Evolutionary conservation across 2,329 filamentous ascomycete species (phyloP), one percentile per base, ranked within the genome.

Genomic region (Penicillium verrucosum): DNA sequence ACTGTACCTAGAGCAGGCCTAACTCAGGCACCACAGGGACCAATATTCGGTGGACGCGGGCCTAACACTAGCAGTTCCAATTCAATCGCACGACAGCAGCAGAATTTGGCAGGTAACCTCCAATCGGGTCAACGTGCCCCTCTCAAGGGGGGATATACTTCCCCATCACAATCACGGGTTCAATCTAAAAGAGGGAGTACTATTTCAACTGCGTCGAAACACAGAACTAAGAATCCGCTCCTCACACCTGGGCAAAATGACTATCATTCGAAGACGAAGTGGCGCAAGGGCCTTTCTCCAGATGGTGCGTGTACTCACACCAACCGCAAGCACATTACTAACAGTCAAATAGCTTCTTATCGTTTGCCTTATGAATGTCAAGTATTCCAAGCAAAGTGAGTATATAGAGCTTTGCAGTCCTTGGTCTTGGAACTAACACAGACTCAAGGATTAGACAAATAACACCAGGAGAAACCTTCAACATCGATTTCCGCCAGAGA

Each of bases 301-400:
- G 52, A 55, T 50, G 52, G 52, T 34, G 50, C 34, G 46, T 37
- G 8, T 27, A 14, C 23, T 5, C 18, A 11, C 18, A 18, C 21
- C 11, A 14, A 23, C 27, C 10, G 21, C 8, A n/a, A 23, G 1
- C 3, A 25, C 23, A 29, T 3, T 2, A 27, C 25, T 55, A n/a
- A 55, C 18, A 2, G 8, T 6, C 9, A 23, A 16, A 18, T 36
- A 55, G 52, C 52, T 25, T 30, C 23, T 12, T 51, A 44, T 43
- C 30, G 52, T 23, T 23, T 55, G n/a, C 52, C 52, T 2, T 55
- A 41, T 5, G 52, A 50, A 21, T 55, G 27, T 12, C 29, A 23
- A 18, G 30, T 43, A 4, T 51, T 50, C 5, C 37, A 55, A 25
- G 27, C n/a, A 18, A 55, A 50, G 52, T 51, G 36, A 51, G 45